Base-by-base conservation (phyloP, 306 rosid species). In the Medicago ruthenica region DNA sequence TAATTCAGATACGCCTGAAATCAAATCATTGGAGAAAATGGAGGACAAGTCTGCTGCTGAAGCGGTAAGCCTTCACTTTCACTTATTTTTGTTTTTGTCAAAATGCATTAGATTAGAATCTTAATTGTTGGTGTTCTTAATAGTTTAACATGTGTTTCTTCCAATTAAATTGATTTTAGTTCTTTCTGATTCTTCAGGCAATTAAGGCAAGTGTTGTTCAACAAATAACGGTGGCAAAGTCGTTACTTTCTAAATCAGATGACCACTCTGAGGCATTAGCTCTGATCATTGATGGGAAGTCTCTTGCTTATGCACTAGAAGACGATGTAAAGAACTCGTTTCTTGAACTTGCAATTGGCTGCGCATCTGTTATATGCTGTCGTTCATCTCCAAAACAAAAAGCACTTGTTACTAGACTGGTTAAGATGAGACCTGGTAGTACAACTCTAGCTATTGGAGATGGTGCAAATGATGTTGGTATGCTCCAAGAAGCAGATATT, bases 401-500 rank as follows among this genome's bases (percentile, higher is more conserved):
- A 83, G 98, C 98, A 73, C 94, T 92, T 71, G 99, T 96, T 54
- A 85, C 99, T 57, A 84, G 96, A 73, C 73, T 96, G 55, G 99
- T 96, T 34, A 96, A 96, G 84, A 61, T 58, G 36, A 89, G 81
- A 81, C 89, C 89, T 53, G 92, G 93, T 31, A 81, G 76, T 47
- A 96, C 98, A 74, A 92, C 93, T 69, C 91, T 96, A 59, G 99
- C 98, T 63, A 84, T 96, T 81, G 99, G 99, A 82, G 99, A 96
- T 82, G 99, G 99, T 42, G 99, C 99, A 76, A 96, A 96, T 76
- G 99, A 96, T 82, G 99, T 96, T 1, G 99, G 98, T 68, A 96
- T 96, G 99, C 96, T 96, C 69, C 99, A 96, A 85, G 99, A 96
- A 87, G 99, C 99, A 12, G 99, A 96, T 80, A 96, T 96, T 70